Evolutionary conservation across 495 filamentous ascomycete species (phyloP).

Genomic region (Lasiosphaeria hispida): DNA sequence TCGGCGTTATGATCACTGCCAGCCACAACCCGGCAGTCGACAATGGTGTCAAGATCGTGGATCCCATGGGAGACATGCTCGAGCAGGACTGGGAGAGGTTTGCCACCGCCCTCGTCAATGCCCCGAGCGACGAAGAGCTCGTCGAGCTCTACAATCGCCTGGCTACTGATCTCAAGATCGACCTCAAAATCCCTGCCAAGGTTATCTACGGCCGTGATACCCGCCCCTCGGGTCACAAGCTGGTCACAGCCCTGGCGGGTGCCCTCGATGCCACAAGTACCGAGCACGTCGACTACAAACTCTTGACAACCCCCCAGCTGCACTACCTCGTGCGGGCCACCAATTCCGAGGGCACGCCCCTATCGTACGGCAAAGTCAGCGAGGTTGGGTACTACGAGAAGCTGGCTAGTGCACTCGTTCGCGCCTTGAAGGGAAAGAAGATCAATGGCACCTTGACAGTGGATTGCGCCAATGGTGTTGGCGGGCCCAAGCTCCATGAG

Average conservation of each 20-base stretch:
- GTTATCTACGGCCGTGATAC: slow-evolving; percentile 93
- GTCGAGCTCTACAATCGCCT: slow-evolving; percentile 72
- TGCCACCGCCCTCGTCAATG: slow-evolving; percentile 85
- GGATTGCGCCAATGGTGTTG: slow-evolving; percentile 96
- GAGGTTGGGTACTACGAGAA: slow-evolving; percentile 96
- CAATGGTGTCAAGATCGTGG: slow-evolving; percentile 97
- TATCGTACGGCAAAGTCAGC: slow-evolving; percentile 81
- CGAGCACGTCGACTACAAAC: slow-evolving; percentile 75
- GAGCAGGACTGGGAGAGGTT: slow-evolving; percentile 90
- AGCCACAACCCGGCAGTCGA: slow-evolving; percentile 96
- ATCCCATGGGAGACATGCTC: slow-evolving; percentile 97
- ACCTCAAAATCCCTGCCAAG: slow-evolving; percentile 64
- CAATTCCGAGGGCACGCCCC: slow-evolving; percentile 80
- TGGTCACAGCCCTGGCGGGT: slow-evolving; percentile 73
- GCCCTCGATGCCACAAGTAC: slow-evolving; percentile 72
- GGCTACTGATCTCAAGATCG: slow-evolving; percentile 68
- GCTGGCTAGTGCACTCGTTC: slow-evolving; percentile 73
- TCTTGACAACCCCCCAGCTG: slow-evolving; percentile 90
- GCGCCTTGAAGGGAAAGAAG: slow-evolving; percentile 72
- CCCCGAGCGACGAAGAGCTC: slow-evolving; percentile 67
- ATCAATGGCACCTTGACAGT: slow-evolving; percentile 71
- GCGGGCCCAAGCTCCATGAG: slow-evolving; percentile 85
- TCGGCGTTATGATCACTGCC: slow-evolving; percentile 98
- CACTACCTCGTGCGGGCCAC: slow-evolving; percentile 94
- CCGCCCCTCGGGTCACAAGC: slow-evolving; percentile 79